Conservation (phyloP, 2,329 filamentous ascomycete genomes). For the Microdochium trichocladiopsis region DNA sequence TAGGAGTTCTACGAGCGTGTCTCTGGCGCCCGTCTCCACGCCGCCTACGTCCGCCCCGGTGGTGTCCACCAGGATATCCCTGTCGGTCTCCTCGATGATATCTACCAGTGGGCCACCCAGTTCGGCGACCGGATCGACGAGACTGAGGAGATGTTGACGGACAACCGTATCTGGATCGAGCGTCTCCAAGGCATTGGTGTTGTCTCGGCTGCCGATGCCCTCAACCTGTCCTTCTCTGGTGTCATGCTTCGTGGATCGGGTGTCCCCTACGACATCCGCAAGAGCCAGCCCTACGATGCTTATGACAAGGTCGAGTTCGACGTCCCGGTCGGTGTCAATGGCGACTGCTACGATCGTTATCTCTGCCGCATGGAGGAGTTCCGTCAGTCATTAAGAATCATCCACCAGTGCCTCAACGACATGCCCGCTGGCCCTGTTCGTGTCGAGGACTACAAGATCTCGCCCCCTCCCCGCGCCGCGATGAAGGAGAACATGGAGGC, state of each 20-base stretch:
- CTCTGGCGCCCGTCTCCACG: constrained; percentile 93
- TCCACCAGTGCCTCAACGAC: constrained; percentile 98
- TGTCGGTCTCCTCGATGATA: constrained; percentile 89
- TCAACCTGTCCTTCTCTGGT: constrained; percentile 94
- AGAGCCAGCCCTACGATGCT: constrained; percentile 94
- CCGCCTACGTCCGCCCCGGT: constrained; percentile 92
- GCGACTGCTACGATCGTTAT: constrained; percentile 98
- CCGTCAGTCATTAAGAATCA: constrained; percentile 94
- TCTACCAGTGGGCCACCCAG: constrained; percentile 99
- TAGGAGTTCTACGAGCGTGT: constrained; percentile 99
- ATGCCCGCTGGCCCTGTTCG: constrained; percentile 93
- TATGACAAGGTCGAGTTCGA: constrained; percentile 98
- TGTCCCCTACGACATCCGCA: constrained; percentile 93
- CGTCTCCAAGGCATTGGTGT: constrained; percentile 88
- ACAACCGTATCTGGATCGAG: constrained; percentile 99
- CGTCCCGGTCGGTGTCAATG: constrained; percentile 90
- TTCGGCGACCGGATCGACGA: constrained; percentile 98
- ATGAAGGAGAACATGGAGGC: constrained; percentile 99
- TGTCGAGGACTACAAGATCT: constrained; percentile 98
- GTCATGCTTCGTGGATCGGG: constrained; percentile 98
- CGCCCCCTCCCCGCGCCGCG: constrained; percentile 86
- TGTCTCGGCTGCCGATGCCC: constrained; percentile 83
- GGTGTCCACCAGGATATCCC: constrained; percentile 96
- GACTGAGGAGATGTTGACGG: constrained; percentile 95
- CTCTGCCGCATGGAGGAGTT: constrained; percentile 99